Percentiles rank a stretch among this genome's conserved stretches.
Evolutionary conservation across 495 filamentous ascomycete genomes (phyloP).

Genomic region (Trichoderma gamsii): DNA sequence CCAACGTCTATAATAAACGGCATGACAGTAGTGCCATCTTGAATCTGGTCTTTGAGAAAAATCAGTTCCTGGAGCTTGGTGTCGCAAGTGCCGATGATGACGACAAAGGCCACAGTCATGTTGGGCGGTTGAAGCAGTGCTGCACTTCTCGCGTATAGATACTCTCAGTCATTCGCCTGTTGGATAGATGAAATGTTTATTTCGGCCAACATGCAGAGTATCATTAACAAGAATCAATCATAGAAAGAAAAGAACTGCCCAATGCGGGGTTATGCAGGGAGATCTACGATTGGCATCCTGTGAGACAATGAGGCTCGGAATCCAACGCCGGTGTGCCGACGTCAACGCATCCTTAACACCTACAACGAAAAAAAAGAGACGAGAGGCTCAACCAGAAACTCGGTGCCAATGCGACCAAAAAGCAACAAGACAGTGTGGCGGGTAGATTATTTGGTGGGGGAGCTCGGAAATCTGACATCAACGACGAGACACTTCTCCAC

Average conservation of each 20-base stretch:
- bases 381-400: too few relatives aligned
- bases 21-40: slow-evolving; percentile 21
- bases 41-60: slow-evolving; percentile 47
- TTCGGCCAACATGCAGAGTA: too few relatives aligned
- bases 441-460: not conserved
- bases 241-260: not conserved
- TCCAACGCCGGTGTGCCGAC: too few relatives aligned
- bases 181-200: not conserved
- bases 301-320: too few relatives aligned
- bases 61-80: slow-evolving; percentile 59
- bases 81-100: slow-evolving; percentile 61
- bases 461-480: not conserved
- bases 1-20: slow-evolving; percentile 17
- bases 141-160: not conserved
- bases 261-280: not conserved
- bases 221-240: too few relatives aligned
- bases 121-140: not conserved
- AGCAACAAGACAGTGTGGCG: not conserved
- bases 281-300: too few relatives aligned
- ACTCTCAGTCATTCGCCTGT: not conserved
- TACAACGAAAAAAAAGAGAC: too few relatives aligned
- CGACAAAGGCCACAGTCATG: slow-evolving; percentile 37
- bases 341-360: too few relatives aligned
- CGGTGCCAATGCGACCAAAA: not conserved
- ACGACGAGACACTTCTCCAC: not conserved